phyloP scores from a whole-genome alignment of 106 monocot genomes.

The Cymbidium sinense region DNA sequence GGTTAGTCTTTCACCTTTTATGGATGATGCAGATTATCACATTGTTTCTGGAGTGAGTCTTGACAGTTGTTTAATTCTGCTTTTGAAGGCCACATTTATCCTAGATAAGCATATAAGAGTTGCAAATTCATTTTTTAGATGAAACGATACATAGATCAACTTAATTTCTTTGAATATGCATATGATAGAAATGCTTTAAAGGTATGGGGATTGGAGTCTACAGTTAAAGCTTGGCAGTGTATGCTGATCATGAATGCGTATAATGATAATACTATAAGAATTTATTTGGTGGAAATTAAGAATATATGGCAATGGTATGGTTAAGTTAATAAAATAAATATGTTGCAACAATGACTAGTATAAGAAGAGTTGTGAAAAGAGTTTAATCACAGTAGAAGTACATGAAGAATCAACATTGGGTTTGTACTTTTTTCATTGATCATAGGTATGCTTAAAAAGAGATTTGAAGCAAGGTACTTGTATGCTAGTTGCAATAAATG shows the following conservation, averaged over 20 bases:
- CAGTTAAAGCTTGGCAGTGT: not conserved
- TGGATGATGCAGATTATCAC: not conserved
- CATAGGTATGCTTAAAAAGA: not conserved
- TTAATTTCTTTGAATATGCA: not conserved
- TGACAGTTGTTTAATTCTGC: not conserved
- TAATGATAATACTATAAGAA: not conserved
- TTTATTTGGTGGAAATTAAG: not conserved
- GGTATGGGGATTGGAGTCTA: not conserved
- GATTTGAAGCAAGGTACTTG: too few species aligned
- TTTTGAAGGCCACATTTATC: not conserved
- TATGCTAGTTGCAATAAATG: not conserved
- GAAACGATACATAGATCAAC: not conserved
- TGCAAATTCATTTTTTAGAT: not conserved
- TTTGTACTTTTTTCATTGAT: not conserved
- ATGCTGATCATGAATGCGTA: not conserved
- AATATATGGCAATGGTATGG: not conserved
- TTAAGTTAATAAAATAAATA: not conserved
- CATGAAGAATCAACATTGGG: not conserved
- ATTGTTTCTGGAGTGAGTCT: not conserved
- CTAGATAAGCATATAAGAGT: not conserved
- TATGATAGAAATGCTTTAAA: not conserved
- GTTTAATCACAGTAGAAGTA: not conserved
- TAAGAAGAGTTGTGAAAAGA: not conserved
- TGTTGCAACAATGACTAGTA: not conserved
- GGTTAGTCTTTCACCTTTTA: not conserved